These are phyloP conservation scores for Eucalyptus curtisii DNA, from an alignment of 345 rosid genomes.

Conservation along the genomic window DNA sequence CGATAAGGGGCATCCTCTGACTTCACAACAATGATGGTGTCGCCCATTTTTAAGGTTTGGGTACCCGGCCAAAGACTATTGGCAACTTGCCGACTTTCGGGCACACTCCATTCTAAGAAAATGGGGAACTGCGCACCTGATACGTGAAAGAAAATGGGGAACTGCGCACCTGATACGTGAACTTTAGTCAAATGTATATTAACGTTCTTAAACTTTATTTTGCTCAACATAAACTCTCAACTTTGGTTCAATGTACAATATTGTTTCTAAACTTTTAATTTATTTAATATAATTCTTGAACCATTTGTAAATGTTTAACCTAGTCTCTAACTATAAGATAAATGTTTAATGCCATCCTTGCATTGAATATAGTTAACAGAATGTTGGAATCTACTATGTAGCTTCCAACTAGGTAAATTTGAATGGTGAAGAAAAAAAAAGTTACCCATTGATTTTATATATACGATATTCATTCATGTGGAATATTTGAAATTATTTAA, in stretches of 20 bases:
- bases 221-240: no score
- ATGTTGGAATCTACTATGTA: no score
- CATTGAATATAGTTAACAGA: no score
- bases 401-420: no score
- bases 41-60: not conserved
- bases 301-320: no score
- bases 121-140: not conserved
- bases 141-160: not conserved
- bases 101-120: not conserved
- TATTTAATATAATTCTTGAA: no score
- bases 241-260: no score
- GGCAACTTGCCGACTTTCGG: not conserved
- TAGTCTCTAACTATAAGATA: no score
- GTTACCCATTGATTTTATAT: not conserved
- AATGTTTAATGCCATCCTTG: no score
- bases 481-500: not conserved
- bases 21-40: not conserved
- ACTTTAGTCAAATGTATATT: not conserved
- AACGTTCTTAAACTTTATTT: no score
- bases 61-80: not conserved
- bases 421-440: not conserved
- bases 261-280: no score
- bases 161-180: not conserved
- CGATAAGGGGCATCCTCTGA: not conserved
- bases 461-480: no score